Percentiles rank a stretch among this genome's conserved stretches.
These are phyloP conservation scores for Candida berthetii DNA, from an alignment of 805 yeast species.

Conservation along the genomic window DNA sequence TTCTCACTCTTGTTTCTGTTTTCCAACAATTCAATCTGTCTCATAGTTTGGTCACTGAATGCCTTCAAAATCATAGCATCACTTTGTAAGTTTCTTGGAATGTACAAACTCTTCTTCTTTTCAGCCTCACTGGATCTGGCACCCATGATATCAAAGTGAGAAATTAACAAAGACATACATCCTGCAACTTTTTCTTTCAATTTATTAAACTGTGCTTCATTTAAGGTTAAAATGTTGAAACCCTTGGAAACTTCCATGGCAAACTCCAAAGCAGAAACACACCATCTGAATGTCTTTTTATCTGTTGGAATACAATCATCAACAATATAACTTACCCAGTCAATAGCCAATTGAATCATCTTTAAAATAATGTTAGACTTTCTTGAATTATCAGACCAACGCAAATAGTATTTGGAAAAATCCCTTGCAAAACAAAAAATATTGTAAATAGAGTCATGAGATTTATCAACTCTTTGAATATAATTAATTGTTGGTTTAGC, in stretches of 20 bases:
- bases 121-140: conserved; percentile 70
- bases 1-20: conserved; percentile 31
- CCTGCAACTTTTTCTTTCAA: conserved; percentile 84
- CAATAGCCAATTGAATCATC: conserved; percentile 70
- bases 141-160: conserved; percentile 98
- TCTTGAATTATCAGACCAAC: conserved; percentile 55
- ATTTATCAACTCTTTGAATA: conserved; percentile 53
- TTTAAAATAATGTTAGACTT: conserved; percentile 65
- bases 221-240: conserved; percentile 75
- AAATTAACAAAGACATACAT: conserved; percentile 87
- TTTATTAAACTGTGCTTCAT: conserved; percentile 65
- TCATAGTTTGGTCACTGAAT: conserved; percentile 63
- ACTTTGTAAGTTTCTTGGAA: conserved; percentile 41
- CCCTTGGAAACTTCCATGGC: conserved; percentile 94
- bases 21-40: conserved; percentile 61
- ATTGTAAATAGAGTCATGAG: conserved; percentile 73
- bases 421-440: conserved; percentile 77
- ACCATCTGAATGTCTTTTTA: conserved; percentile 88
- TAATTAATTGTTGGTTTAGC: conserved; percentile 43
- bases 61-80: conserved; percentile 49
- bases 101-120: conserved; percentile 36
- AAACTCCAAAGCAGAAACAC: conserved; percentile 91
- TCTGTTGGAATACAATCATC: conserved; percentile 95
- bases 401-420: conserved; percentile 66
- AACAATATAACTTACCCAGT: conserved; percentile 89